Evolutionary conservation across 306 rosid genomes (phyloP), one percentile per base, ranked within the genome.

Genomic region (Elaeagnus macrophylla): DNA sequence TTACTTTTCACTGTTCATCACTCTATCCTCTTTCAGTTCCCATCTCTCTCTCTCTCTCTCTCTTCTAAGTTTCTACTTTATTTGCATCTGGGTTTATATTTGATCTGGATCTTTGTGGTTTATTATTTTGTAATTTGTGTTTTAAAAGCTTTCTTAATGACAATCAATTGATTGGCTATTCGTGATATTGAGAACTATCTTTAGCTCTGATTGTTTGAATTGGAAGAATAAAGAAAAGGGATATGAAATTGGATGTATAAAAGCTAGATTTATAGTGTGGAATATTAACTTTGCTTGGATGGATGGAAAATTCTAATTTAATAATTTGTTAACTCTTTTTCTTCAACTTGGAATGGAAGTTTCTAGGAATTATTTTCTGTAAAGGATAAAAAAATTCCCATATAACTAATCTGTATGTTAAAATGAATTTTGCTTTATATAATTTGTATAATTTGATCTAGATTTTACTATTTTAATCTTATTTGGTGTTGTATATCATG

Each of bases 201-300:
- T 40, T 11, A 59, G 9, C 16, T 61, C 67, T 53, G 57, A 59
- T 62, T 57, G 55, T 48, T 46, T 70, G 51, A 46, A 0, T 1
- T 38, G 54, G 41, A 56, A 65, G 10, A 55, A 13, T 15, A 56
- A 54, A 46, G 44, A 20, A 38, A 55, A 18, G 13, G 48, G 55
- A 19, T 42, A 13, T 12, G 32, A 1, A 20, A 20, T 20, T 20
- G 32, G 32, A 25, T 25, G 32, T 25, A 5, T 25, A 13, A 36
- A 35, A 56, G 65, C 50, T 39, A 25, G 52, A 32, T 62, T 35
- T 35, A 6, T 10, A 16, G 32, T 38, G 6, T 15, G 35, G 51
- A 37, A 16, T 16, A 13, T 4, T 9, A 1, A 12, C 6, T 55
- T 60, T 64, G 8, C 25, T 18, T 16, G 40, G 49, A 37, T 16